phyloP scores from a whole-genome alignment of 768 basidiomycete genomes.

The Scleroderma citrinum region DNA sequence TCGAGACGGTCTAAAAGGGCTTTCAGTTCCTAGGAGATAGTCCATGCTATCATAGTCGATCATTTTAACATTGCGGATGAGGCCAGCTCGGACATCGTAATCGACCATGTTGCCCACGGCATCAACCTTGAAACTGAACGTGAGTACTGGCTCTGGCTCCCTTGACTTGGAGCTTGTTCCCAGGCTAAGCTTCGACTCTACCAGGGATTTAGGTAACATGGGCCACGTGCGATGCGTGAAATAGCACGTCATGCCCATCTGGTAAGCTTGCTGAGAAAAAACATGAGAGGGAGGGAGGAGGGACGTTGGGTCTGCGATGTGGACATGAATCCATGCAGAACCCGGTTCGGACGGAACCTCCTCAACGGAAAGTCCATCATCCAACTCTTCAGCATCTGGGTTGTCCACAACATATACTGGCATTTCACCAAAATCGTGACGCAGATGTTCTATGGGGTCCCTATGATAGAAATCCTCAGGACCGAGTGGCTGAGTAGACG shows the following conservation, averaged over 20 bases:
- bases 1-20: conserved; percentile 7
- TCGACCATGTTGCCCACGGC: conserved; percentile 61
- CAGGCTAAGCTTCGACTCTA: conserved; percentile 46
- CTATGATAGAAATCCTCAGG: conserved; percentile 57
- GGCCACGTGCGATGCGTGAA: conserved; percentile 56
- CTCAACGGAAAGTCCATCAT: conserved; percentile 89
- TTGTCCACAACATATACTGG: conserved; percentile 89
- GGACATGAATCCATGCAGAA: conserved; percentile 77
- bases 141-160: conserved; percentile 53
- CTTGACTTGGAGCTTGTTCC: conserved; percentile 31
- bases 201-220: conserved; percentile 63
- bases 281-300: conserved; percentile 66
- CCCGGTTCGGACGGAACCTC: conserved; percentile 52
- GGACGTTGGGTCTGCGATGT: conserved; percentile 89
- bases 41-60: conserved; percentile 71
- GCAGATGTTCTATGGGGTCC: conserved; percentile 64
- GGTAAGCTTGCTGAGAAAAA: conserved; percentile 52
- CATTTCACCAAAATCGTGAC: conserved; percentile 81
- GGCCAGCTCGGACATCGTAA: conserved; percentile 59
- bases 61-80: conserved; percentile 61
- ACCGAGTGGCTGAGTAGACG: conserved; percentile 33
- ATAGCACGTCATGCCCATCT: conserved; percentile 53
- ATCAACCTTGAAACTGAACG: conserved; percentile 74
- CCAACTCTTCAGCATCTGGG: conserved; percentile 71
- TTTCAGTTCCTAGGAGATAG: conserved; percentile 31